These are phyloP conservation scores for Infundibulicybe gibba DNA, from an alignment of 768 basidiomycete genomes.

Conservation along the genomic window DNA sequence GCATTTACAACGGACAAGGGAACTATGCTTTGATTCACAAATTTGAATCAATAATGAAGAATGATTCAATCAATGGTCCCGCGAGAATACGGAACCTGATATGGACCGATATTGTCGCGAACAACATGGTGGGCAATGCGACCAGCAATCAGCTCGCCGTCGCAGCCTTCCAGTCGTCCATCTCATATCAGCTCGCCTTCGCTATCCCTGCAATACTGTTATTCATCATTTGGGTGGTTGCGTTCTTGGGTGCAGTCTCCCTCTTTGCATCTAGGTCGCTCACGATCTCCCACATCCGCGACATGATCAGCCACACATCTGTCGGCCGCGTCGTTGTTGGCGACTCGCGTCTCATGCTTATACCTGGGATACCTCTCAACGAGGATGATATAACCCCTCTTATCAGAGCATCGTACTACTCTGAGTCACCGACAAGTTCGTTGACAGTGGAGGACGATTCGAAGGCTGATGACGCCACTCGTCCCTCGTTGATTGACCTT, in stretches of 20 bases:
- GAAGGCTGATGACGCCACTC: no score
- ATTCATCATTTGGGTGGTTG: conserved; percentile 8
- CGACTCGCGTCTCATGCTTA: conserved; percentile 2
- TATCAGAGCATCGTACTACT: no score
- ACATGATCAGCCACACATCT: conserved; percentile 14
- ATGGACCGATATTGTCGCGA: conserved; percentile 15
- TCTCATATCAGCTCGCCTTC: conserved; percentile 9
- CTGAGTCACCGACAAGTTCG: no score
- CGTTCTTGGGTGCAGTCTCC: conserved; percentile 3
- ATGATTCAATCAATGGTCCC: conserved; percentile 8
- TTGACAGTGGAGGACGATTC: no score
- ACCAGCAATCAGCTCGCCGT: conserved; percentile 4
- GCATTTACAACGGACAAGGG: conserved; percentile 4
- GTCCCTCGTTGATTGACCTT: no score
- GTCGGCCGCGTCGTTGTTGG: conserved; percentile 10
- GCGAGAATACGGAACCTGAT: conserved; percentile 11
- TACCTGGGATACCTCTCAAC: background rate
- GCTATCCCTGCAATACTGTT: conserved; percentile 11
- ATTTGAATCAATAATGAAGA: conserved; percentile 9
- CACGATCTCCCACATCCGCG: conserved; percentile 6
- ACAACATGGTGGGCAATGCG: conserved; percentile 10
- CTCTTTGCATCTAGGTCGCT: conserved; percentile 8
- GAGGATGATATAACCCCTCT: no score
- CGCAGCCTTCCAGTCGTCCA: conserved; percentile 2
- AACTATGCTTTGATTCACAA: conserved; percentile 10